Evolutionary conservation across 2,329 filamentous ascomycete species (phyloP), one percentile per base, ranked within the genome.

Genomic region (Talaromyces amestolkiae): DNA sequence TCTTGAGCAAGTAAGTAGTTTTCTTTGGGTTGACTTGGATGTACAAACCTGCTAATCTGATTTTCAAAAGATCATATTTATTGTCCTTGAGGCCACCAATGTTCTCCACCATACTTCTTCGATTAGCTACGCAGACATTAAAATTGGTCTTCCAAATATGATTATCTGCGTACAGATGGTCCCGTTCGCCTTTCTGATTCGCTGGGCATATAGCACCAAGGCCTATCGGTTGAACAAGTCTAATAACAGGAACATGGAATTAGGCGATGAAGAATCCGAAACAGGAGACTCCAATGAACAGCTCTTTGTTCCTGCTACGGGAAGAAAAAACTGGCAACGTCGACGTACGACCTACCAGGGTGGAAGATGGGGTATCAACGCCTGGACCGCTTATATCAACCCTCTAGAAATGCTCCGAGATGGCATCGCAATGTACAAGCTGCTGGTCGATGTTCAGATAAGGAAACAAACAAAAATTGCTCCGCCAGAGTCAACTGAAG

Each of bases 131-230:
- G 59, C 59, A 24, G 59, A 61, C 11, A 61, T 61, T 43, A 41
- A 61, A 41, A 61, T 61, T 17, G 59, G 59, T 24, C n/a, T 61
- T 1, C 59, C 59, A 27, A 61, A 61, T 10, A 51, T 61, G 59
- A 61, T 61, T 13, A 61, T 61, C 27, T 61, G 59, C 24, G 43
- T 61, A 24, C 59, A 61, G 15, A 51, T 61, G 59, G 59, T 61
- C 17, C 59, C 27, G 0, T 61, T 61, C 37, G 27, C 59, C 27
- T n/a, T 61, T 19, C 33, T 61, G 9, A 61, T 61, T 17, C 59
- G 59, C 24, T 51, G 33, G 31, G 43, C 59, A n/a, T 61, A 49
- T 10, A 45, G 37, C 15, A 33, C 24, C 43, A 61, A 51, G n/a
- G 43, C 41, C 6, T 61, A 61, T 27, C 49, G 37, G 2, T 19